Base-by-base conservation (phyloP, 2,329 filamentous ascomycete genomes). In the Aspergillus ruber region DNA sequence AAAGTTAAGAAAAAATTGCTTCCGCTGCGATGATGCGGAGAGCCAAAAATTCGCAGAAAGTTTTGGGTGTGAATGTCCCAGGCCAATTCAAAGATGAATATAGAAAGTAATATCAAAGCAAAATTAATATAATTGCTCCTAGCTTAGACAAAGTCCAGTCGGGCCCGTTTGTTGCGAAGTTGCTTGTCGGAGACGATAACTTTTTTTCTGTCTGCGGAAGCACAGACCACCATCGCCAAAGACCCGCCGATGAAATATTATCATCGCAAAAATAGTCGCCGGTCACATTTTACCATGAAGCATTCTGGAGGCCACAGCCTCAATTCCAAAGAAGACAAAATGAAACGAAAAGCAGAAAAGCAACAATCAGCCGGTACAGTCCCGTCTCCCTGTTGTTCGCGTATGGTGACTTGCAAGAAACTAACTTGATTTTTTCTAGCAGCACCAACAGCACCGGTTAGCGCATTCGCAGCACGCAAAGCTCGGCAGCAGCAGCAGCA, bases 391-490 rank as follows among this genome's bases (percentile, higher is more conserved):
- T 4, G 2, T 18, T 35, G 41, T 29, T 21, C 20, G 18, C 13
- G 32, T 7, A 33, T 4, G n/a, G 12, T 17, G 15, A 6, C 44
- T 21, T 17, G 12, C 39, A 27, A 25, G 29, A 21, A 20, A 41
- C 43, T 48, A 38, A 54, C 48, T 47, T 39, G 48, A 45, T 52
- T 47, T 43, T 42, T 48, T 43, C 43, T 54, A 36, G 21, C 54
- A 65, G 65, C 56, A 46, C 64, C 64, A 36, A 20, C 54, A 65
- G 65, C 56, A 46, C 64, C 64, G n/a, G 56, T 72, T 50, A 72
- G 70, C 51, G 70, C 69, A 40, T 54, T 72, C 51, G 70, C 70
- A 23, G 69, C 69, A 50, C 70, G 69, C 56, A 70, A 62, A 64
- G 66, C 66, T 56, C 61, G 65, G 44, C 64, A 66, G 51, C 63